Base-by-base conservation (phyloP, 176 grass and related monocot species). In the Musa beccarii region DNA sequence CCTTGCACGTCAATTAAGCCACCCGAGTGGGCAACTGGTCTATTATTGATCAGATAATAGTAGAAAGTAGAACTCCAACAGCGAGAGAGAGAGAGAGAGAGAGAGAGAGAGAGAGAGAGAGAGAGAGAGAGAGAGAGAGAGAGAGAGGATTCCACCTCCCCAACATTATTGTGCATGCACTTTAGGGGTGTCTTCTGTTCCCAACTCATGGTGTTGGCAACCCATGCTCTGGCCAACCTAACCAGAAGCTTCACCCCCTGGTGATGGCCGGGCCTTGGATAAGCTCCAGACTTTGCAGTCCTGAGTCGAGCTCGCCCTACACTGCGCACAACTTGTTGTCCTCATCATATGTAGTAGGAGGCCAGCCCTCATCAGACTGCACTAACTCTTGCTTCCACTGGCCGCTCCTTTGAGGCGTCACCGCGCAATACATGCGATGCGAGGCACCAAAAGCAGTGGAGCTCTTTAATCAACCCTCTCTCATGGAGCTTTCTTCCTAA, bases 361-460 rank as follows among this genome's bases (percentile, higher is more conserved):
- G 43, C 49, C 68, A 51, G 29, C 34, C 68, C 68, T 70, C 43
- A 70, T 70, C 68, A 70, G 49, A 70, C 25, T 70, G 67, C 67
- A 69, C 67, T 69, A 69, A 69, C 67, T 69, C 34, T 69, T 69
- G 67, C 67, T 69, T 69, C 67, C 67, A 69, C 67, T 69, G 67
- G 43, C 49, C 43, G 67, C 16, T 19, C 43, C 43, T 43, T 69
- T 69, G 67, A 69, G 17, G 49, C 11, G 67, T 69, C 67, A 69
- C 51, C 29, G 9, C 15, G 67, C 67, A 69, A 69, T 23, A 69
- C 10, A 16, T 51, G 2, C 50, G 50, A 69, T 69, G 10, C 50
- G 49, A 19, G 51, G 11, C 17, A n/a, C 43, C 67, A 15, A 69
- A 69, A 51, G 34, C 49, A 69, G 50, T 69, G 67, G 67, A 50